Conservation (phyloP, 257 asterid species). For the Ocimum tenuiflorum region DNA sequence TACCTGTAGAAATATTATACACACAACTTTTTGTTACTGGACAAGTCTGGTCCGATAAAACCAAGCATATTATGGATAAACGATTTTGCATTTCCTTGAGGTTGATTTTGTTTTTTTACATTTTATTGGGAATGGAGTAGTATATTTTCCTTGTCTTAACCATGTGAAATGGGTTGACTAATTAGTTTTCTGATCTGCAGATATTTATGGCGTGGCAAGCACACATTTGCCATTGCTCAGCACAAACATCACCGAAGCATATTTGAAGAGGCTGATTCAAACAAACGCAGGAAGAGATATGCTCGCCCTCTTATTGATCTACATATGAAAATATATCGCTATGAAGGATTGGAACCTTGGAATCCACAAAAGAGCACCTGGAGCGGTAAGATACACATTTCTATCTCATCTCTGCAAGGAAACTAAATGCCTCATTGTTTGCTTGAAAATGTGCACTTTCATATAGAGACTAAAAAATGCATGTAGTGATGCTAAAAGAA, state of each 20-base stretch:
- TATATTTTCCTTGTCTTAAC: not conserved
- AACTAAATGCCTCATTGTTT: no score
- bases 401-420: not conserved
- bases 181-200: conserved; percentile 34
- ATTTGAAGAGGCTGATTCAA: conserved; percentile 89
- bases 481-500: no score
- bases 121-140: not conserved
- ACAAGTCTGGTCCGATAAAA: not conserved
- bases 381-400: conserved; percentile 46
- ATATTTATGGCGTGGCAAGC: conserved; percentile 83
- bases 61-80: not conserved
- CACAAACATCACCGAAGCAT: conserved; percentile 75
- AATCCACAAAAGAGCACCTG: conserved; percentile 42
- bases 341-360: conserved; percentile 94
- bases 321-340: conserved; percentile 74
- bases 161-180: not conserved
- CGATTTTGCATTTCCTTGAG: not conserved
- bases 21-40: not conserved
- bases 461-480: no score
- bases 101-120: not conserved
- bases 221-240: conserved; percentile 93
- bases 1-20: not conserved
- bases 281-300: conserved; percentile 90
- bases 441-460: no score
- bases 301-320: conserved; percentile 94